A percentile compares a stretch with the other conserved stretches of the same genome.
These are phyloP conservation scores for Talaromyces islandicus DNA, from an alignment of 2,329 filamentous ascomycete genomes.

Conservation along the genomic window DNA sequence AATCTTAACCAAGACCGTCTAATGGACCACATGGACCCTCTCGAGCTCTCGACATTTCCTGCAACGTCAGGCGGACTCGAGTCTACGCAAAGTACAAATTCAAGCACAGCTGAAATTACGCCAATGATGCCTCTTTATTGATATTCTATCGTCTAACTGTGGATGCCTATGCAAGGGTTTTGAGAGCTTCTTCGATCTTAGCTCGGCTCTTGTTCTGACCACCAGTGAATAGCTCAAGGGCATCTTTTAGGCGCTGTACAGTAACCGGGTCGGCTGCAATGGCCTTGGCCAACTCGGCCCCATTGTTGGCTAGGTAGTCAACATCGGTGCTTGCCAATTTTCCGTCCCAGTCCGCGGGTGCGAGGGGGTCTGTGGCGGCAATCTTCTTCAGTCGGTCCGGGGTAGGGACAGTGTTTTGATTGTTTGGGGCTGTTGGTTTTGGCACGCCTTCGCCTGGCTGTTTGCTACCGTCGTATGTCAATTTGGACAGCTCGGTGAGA, in stretches of 20 bases:
- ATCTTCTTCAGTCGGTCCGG: slow-evolving; percentile 25
- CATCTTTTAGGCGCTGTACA: not conserved
- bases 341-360: slow-evolving; percentile 7
- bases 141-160: not conserved
- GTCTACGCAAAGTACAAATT: not conserved
- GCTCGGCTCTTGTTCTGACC: not conserved
- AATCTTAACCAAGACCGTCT: not conserved
- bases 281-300: slow-evolving; percentile 38
- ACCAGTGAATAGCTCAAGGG: not conserved
- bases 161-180: not conserved
- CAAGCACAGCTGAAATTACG: not conserved
- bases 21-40: not conserved
- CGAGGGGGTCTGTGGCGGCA: slow-evolving; percentile 34
- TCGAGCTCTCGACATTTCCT: not conserved
- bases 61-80: not conserved
- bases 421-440: slow-evolving; percentile 39
- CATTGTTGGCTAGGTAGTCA: slow-evolving; percentile 44
- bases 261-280: slow-evolving; percentile 16
- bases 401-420: slow-evolving; percentile 26
- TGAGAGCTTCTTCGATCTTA: not conserved
- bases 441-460: slow-evolving; percentile 22
- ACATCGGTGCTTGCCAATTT: slow-evolving; percentile 35
- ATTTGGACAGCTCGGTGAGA: not conserved
- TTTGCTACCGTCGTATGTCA: not conserved
- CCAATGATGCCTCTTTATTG: not conserved